These are phyloP conservation scores for Phlebiopsis flavidoalba DNA, from an alignment of 768 basidiomycete genomes.

Conservation along the genomic window DNA sequence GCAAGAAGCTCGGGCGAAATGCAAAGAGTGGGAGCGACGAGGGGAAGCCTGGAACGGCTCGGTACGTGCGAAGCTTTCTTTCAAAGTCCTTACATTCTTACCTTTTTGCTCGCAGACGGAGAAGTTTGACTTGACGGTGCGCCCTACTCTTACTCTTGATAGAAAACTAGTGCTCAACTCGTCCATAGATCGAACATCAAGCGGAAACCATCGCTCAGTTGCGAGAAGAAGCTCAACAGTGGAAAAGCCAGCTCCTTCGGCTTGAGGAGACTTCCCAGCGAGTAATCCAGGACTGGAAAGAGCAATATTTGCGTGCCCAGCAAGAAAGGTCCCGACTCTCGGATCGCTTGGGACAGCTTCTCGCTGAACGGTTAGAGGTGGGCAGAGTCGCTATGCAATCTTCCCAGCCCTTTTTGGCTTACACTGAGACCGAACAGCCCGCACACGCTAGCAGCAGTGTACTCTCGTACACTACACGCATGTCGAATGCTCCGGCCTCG, in stretches of 20 bases:
- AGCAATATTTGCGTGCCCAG: conserved; percentile 72
- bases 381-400: conserved; percentile 15
- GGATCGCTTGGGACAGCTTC: conserved; percentile 53
- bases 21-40: conserved; percentile 44
- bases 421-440: too few species aligned
- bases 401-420: too few species aligned
- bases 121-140: conserved; percentile 54
- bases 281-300: conserved; percentile 70
- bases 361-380: conserved; percentile 35
- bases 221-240: conserved; percentile 59
- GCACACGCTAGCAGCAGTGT: not conserved
- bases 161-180: not conserved
- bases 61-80: conserved; percentile 32
- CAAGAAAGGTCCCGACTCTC: conserved; percentile 58
- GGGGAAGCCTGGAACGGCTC: conserved; percentile 36
- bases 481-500: not conserved
- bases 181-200: conserved; percentile 40
- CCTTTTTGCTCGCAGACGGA: conserved; percentile 34
- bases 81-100: conserved; percentile 1
- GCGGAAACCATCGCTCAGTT: conserved; percentile 56
- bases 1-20: conserved; percentile 48
- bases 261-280: conserved; percentile 40
- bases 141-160: conserved; percentile 12
- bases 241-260: conserved; percentile 62
- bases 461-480: not conserved